Evolutionary conservation across 139 green algal species (phyloP).

Genomic region (Chlorella sp.): DNA sequence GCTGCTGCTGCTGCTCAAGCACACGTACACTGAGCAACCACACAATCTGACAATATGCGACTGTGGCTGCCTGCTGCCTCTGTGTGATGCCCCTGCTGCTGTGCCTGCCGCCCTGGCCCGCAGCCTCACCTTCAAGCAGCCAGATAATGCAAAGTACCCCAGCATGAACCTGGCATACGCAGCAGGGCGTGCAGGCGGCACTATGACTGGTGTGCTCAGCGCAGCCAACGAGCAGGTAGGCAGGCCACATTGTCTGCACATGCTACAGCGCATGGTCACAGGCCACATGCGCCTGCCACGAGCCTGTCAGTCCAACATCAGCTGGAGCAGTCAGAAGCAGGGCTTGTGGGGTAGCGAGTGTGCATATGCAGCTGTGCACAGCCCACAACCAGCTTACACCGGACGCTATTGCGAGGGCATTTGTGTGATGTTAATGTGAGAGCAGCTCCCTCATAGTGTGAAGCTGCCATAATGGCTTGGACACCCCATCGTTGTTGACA

Average conservation of each 20-base stretch:
- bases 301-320: not conserved
- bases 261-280: too few relatives aligned
- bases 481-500: not conserved
- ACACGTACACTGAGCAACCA: too few relatives aligned
- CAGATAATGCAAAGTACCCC: conserved; percentile 91
- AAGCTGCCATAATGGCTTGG: not conserved
- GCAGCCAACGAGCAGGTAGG: conserved; percentile 93
- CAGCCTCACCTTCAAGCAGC: not conserved
- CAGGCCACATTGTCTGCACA: too few relatives aligned
- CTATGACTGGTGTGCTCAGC: conserved; percentile 96
- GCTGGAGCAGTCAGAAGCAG: not conserved
- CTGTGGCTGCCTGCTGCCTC: too few relatives aligned
- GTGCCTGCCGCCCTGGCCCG: not conserved
- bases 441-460: not conserved
- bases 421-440: too few relatives aligned
- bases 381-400: too few relatives aligned
- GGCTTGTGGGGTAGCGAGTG: not conserved
- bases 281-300: not conserved
- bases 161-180: conserved; percentile 91
- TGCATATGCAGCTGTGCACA: not conserved
- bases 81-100: too few relatives aligned
- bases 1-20: too few relatives aligned
- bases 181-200: conserved; percentile 84
- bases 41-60: too few relatives aligned
- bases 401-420: too few relatives aligned